phyloP scores from a whole-genome alignment of 1,139 yeast species.

The Eremothecium gossypii region DNA sequence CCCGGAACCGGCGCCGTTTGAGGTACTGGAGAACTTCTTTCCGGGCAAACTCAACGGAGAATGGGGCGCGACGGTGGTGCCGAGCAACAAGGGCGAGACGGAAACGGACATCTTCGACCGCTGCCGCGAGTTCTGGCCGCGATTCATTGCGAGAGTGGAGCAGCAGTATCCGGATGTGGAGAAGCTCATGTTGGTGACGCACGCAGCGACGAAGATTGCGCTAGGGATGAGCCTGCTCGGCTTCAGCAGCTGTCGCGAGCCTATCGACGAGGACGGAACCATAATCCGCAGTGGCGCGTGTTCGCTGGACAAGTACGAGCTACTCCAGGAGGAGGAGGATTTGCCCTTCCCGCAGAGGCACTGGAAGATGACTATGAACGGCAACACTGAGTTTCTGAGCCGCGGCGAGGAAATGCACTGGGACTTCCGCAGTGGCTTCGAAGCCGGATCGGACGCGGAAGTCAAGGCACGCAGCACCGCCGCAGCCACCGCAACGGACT shows the following conservation, averaged over 20 bases:
- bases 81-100: conserved; percentile 61
- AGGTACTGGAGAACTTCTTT: conserved; percentile 42
- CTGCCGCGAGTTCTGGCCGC: conserved; percentile 40
- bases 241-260: conserved; percentile 37
- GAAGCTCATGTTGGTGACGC: conserved; percentile 56
- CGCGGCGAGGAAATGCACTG: conserved; percentile 90
- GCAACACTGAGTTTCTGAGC: conserved; percentile 54
- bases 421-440: conserved; percentile 56
- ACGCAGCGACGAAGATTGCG: conserved; percentile 79
- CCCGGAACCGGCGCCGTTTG: conserved; percentile 52
- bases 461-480: conserved; percentile 39
- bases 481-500: conserved; percentile 1
- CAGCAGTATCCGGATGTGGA: conserved; percentile 44
- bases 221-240: conserved; percentile 61
- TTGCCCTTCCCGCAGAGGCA: conserved; percentile 17
- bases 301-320: conserved; percentile 47
- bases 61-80: conserved; percentile 43
- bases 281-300: conserved; percentile 47
- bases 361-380: conserved; percentile 57
- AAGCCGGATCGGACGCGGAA: conserved; percentile 75
- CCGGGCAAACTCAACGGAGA: conserved; percentile 36
- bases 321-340: conserved; percentile 31
- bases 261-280: conserved; percentile 41
- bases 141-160: conserved; percentile 46
- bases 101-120: conserved; percentile 53